Evolutionary conservation across 768 basidiomycete genomes (phyloP).

Genomic region (Termitomyces eurrhizus): DNA sequence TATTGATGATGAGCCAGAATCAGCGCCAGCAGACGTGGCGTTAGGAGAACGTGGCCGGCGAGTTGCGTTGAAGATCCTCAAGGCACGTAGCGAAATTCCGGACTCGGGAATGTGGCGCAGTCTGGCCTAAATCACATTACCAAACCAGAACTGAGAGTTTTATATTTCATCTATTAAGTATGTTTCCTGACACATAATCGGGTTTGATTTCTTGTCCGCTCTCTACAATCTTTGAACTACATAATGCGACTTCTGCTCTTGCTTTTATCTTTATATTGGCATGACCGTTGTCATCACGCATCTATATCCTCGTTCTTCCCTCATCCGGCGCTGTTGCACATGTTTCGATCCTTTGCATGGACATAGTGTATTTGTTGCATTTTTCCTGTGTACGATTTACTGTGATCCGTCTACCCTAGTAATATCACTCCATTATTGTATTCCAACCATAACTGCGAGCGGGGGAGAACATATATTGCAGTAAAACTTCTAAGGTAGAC

Average conservation of each 20-base stretch:
- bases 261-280: conserved; percentile 10
- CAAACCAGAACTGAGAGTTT: neutral
- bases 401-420: conserved; percentile 7
- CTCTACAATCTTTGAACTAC: neutral
- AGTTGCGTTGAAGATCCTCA: conserved; percentile 64
- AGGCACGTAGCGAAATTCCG: conserved; percentile 65
- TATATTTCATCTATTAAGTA: conserved; percentile 14
- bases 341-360: conserved; percentile 7
- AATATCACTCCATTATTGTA: conserved; percentile 11
- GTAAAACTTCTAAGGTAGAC: conserved; percentile 5
- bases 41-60: conserved; percentile 48
- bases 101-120: conserved; percentile 81
- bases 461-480: conserved; percentile 3
- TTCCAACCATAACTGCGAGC: neutral
- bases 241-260: conserved; percentile 8
- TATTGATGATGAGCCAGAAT: conserved; percentile 15
- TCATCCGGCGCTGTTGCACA: conserved; percentile 1
- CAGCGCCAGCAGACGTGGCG: conserved; percentile 20
- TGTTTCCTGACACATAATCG: conserved; percentile 19
- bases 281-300: conserved; percentile 6
- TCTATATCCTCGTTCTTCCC: conserved; percentile 5
- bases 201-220: conserved; percentile 15
- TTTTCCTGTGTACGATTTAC: conserved; percentile 9
- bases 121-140: conserved; percentile 39
- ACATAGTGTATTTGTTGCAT: conserved; percentile 9